These are phyloP conservation scores for Trichoderma simmonsii DNA, from an alignment of 2,329 filamentous ascomycete species.

Conservation along the genomic window DNA sequence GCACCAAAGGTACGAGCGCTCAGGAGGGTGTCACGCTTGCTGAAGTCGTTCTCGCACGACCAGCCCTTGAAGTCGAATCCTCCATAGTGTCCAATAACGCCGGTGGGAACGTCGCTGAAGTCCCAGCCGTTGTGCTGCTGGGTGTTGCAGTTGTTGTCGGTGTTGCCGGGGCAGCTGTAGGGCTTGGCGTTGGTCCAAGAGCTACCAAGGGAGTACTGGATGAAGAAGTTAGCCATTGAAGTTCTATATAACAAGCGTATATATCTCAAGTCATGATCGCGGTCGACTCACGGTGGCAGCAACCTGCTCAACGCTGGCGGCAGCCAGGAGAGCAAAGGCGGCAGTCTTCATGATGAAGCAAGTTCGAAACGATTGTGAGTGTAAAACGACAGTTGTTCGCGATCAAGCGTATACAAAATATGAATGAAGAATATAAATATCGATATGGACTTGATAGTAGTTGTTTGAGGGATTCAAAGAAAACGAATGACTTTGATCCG, in stretches of 20 bases:
- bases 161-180: constrained; percentile 68
- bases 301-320: constrained; percentile 49
- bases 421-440: constrained; percentile 24
- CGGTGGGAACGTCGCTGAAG: constrained; percentile 62
- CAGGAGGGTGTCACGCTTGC: constrained; percentile 57
- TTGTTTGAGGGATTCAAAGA: constrained; percentile 40
- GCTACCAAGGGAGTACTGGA: constrained; percentile 20
- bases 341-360: constrained; percentile 50
- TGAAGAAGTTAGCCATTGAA: not conserved
- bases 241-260: not conserved
- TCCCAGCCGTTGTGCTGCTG: constrained; percentile 68
- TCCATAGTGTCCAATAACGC: constrained; percentile 62
- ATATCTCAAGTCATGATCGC: not conserved
- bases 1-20: constrained; percentile 51
- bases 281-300: constrained; percentile 42
- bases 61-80: constrained; percentile 74
- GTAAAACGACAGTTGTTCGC: not conserved
- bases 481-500: constrained; percentile 56
- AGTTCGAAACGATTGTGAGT: constrained; percentile 19
- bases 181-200: constrained; percentile 34
- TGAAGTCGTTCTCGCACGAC: constrained; percentile 58
- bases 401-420: constrained; percentile 13
- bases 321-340: constrained; percentile 45
- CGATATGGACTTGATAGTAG: constrained; percentile 26
- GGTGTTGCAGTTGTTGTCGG: constrained; percentile 72